Evolutionary conservation across 2,329 filamentous ascomycete genomes (phyloP), one percentile per base, ranked within the genome.

Genomic region (Colletotrichum siamense): DNA sequence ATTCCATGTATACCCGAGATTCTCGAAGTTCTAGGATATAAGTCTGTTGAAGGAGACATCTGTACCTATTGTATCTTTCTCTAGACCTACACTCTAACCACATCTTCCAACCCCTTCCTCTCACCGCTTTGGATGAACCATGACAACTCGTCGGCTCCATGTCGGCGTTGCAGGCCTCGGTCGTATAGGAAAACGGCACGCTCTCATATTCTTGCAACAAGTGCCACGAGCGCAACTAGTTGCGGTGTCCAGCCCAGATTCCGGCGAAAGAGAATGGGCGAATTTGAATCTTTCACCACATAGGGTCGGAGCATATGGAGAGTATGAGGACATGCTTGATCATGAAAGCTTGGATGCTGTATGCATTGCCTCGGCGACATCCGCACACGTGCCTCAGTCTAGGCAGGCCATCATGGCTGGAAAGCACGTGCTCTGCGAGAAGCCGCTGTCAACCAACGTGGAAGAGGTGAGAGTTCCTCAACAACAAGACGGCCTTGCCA

Each of bases 81-180:
- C 36, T 39, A 18, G 2, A 1, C 8, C 36, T 39, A 1, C 15
- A 18, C 16, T 39, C 18, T 0, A 39, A 9, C 36, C 0, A 3
- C 36, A 18, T 39, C 0, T 39, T 39, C 16, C 1, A 39, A 39
- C 36, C 36, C 36, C 16, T 39, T 39, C 36, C 1, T 0, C 36
- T 39, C 16, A 39, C 0, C 8, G 36, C 36, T 16, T 39, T 39
- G 8, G 36, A 39, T 39, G 36, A 39, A 39, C 7, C 36, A 39
- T 39, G 36, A 39, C 36, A 39, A 16, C 16, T 39, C 36, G 36
- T 39, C 36, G 15, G 3, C 36, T 18, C 15, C 36, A 39, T 39
- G 36, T 18, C 36, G 36, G 36, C 16, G 36, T 24, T 55, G 49
- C 7, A 1, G 49, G 49, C 2, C 49, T 55, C 49, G 49, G n/a